phyloP scores from a whole-genome alignment of 2,329 filamentous ascomycete species.

The Daldinia eschscholtzii region DNA sequence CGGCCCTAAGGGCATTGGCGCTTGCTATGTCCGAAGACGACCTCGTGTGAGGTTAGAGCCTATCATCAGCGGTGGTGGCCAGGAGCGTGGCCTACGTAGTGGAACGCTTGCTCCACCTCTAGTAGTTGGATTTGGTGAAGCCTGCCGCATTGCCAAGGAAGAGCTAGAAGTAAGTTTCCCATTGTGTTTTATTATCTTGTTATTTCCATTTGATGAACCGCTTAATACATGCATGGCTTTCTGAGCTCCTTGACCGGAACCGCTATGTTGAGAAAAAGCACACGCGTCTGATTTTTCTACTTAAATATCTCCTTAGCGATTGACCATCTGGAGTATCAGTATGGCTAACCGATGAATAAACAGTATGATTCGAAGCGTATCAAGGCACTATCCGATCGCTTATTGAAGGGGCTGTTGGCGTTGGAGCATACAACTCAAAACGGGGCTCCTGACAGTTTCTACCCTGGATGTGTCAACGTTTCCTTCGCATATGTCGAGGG shows the following conservation, averaged over 20 bases:
- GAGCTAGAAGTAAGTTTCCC: conserved; percentile 84
- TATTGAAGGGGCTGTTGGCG: conserved; percentile 83
- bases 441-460: conserved; percentile 84
- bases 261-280: conserved; percentile 74
- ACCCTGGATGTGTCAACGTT: conserved; percentile 97
- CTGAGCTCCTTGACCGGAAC: conserved; percentile 78
- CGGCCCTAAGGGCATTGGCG: conserved; percentile 95
- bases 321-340: conserved; percentile 13
- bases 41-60: conserved; percentile 95
- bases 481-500: conserved; percentile 99
- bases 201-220: conserved; percentile 77
- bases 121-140: conserved; percentile 94
- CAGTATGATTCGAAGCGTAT: conserved; percentile 95
- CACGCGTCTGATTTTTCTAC: conserved; percentile 69
- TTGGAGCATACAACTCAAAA: conserved; percentile 96
- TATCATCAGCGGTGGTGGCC: conserved; percentile 94
- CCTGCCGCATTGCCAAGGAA: conserved; percentile 89
- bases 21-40: conserved; percentile 92
- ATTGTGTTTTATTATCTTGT: conserved; percentile 34
- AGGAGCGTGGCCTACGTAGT: conserved; percentile 94
- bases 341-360: conserved; percentile 55
- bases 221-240: conserved; percentile 90
- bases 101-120: conserved; percentile 92
- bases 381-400: conserved; percentile 82
- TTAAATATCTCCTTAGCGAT: conserved; percentile 22